A percentile compares a stretch with the other conserved stretches of the same genome.
phyloP scores from a whole-genome alignment of 2,329 filamentous ascomycete genomes.

The Fusarium dimerum region DNA sequence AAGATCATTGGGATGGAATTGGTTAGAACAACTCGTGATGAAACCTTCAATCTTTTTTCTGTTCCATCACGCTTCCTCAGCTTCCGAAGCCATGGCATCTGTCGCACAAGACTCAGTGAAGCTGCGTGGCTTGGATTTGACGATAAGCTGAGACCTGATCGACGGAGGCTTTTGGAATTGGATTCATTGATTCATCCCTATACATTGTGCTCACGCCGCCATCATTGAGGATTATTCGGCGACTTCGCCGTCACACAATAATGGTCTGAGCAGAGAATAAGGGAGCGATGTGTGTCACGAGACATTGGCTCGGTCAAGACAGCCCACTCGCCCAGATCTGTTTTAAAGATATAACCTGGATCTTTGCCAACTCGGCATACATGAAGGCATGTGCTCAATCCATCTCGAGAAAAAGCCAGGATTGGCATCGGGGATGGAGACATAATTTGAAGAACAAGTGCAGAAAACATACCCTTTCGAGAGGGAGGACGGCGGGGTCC shows the following conservation, averaged over 20 bases:
- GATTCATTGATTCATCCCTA: background rate
- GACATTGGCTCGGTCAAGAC: background rate
- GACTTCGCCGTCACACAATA: background rate
- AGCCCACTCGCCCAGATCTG: background rate
- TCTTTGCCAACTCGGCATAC: background rate
- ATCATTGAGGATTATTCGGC: background rate
- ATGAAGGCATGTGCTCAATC: background rate
- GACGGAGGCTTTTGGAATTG: background rate
- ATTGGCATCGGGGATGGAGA: too few relatives aligned
- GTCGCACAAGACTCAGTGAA: background rate
- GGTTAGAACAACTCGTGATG: background rate
- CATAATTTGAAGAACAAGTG: background rate
- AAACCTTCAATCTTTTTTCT: background rate
- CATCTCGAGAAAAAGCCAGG: background rate
- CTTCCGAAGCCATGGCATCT: background rate
- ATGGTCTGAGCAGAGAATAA: background rate
- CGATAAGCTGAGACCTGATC: background rate
- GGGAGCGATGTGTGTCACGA: background rate
- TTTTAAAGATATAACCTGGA: background rate
- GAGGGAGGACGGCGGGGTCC: conserved; percentile 52
- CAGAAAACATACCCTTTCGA: conserved; percentile 64
- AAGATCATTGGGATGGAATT: background rate
- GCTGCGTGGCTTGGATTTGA: background rate
- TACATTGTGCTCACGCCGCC: background rate
- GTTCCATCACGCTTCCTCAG: background rate